Conservation (phyloP, 1,139 yeast genomes). For the Blastobotrys petasosporus region DNA sequence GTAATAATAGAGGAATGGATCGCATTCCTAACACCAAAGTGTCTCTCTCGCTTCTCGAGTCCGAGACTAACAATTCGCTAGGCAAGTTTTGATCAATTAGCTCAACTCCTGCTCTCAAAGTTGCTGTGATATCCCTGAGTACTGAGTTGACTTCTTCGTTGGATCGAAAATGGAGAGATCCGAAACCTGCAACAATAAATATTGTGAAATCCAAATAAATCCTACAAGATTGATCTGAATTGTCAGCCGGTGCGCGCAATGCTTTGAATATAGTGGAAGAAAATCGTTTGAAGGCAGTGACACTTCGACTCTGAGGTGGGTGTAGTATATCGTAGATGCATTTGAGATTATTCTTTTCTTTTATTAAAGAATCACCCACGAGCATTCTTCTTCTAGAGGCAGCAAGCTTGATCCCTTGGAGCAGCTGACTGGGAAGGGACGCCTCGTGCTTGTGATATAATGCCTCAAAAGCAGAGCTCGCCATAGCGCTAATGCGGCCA, state of each 20-base stretch:
- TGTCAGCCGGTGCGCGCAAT: neutral
- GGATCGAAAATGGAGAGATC: slow-evolving; percentile 4
- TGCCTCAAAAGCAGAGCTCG: slow-evolving; percentile 47
- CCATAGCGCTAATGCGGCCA: slow-evolving; percentile 40
- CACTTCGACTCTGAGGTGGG: slow-evolving; percentile 6
- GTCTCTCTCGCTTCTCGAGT: neutral
- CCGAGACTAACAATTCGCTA: neutral
- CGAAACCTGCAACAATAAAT: slow-evolving; percentile 6
- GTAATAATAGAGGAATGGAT: slow-evolving; percentile 1
- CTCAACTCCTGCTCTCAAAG: slow-evolving; percentile 7
- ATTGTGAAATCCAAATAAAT: slow-evolving; percentile 7
- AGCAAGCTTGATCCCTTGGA: slow-evolving; percentile 57
- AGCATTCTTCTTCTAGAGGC: slow-evolving; percentile 38
- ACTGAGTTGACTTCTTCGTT: slow-evolving; percentile 8
- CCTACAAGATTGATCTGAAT: neutral
- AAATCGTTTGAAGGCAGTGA: slow-evolving; percentile 7
- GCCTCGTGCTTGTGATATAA: slow-evolving; percentile 65
- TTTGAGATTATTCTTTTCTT: slow-evolving; percentile 4
- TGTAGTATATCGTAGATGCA: slow-evolving; percentile 9
- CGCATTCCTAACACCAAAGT: neutral
- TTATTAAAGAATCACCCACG: slow-evolving; percentile 1
- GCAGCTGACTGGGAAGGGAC: slow-evolving; percentile 56
- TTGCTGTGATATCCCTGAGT: slow-evolving; percentile 6
- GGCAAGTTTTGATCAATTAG: slow-evolving; percentile 7
- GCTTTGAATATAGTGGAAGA: slow-evolving; percentile 8